phyloP scores from a whole-genome alignment of 1,284 basidiomycete genomes.

The Amylostereum areolatum region DNA sequence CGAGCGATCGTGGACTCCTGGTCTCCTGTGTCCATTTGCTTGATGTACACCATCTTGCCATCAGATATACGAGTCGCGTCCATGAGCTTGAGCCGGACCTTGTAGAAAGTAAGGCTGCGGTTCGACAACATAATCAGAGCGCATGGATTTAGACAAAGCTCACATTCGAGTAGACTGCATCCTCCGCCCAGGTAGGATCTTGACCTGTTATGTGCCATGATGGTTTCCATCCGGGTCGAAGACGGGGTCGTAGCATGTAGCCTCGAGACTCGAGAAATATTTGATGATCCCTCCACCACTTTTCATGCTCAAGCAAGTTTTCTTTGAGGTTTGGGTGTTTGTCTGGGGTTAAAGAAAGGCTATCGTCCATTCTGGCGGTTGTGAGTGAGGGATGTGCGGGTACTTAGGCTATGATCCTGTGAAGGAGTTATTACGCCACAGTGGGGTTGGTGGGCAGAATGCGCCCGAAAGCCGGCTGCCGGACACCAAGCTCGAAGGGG shows the following conservation, averaged over 20 bases:
- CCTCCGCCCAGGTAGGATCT: neutral
- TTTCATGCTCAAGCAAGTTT: neutral
- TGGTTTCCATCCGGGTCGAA: neutral
- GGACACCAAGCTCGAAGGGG: no score
- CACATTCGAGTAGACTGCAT: conserved; percentile 3
- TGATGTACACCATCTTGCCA: neutral
- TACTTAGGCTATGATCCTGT: no score
- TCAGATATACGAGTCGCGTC: neutral
- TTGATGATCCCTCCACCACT: neutral
- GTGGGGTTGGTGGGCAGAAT: no score
- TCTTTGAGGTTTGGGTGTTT: no score
- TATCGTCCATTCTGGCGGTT: no score
- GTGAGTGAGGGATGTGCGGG: no score
- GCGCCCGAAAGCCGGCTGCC: no score
- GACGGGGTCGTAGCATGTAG: conserved; percentile 1
- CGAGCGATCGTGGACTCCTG: neutral
- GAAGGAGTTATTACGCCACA: no score
- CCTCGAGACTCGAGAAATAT: neutral
- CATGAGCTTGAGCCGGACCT: neutral
- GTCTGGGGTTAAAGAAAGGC: no score
- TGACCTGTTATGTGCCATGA: neutral
- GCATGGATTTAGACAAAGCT: neutral
- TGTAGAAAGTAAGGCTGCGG: neutral
- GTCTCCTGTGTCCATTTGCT: neutral
- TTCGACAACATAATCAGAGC: neutral